phyloP scores from a whole-genome alignment of 805 yeast species.

The Cyberlindnera suaveolens region DNA sequence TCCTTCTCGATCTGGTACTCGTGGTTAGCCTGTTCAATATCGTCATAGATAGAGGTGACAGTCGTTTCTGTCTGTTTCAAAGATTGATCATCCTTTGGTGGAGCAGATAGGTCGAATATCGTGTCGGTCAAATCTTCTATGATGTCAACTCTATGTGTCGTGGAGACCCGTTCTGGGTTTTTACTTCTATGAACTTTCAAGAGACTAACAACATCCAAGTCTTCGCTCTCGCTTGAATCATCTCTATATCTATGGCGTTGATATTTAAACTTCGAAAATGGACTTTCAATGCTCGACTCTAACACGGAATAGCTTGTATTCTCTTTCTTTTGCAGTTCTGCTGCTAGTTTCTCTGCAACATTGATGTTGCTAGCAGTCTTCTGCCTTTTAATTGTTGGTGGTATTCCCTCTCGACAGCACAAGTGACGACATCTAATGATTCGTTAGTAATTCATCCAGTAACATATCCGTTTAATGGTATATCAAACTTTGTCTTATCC shows the following conservation, averaged over 20 bases:
- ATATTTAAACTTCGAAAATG: background rate
- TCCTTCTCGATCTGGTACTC: constrained; percentile 8
- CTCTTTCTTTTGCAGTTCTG: background rate
- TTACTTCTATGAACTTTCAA: background rate
- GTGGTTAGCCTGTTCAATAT: constrained; percentile 11
- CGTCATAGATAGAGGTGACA: constrained; percentile 3
- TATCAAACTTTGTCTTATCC: constrained; percentile 22
- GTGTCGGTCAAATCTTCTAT: too few species aligned
- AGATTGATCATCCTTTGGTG: background rate
- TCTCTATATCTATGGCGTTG: background rate
- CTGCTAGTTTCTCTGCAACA: background rate
- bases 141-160: too few species aligned
- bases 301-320: constrained; percentile 3
- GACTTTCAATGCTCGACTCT: background rate
- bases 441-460: constrained; percentile 11
- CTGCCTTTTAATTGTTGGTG: constrained; percentile 11
- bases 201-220: background rate
- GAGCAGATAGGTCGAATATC: too few species aligned
- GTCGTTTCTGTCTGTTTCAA: background rate
- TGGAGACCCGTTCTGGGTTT: too few species aligned
- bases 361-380: background rate
- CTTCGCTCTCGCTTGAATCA: constrained; percentile 1
- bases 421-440: constrained; percentile 34
- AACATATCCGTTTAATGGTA: too few species aligned
- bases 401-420: constrained; percentile 42